These are phyloP conservation scores for Tylopilus plumbeoviolaceoides DNA, from an alignment of 768 basidiomycete species.

Conservation along the genomic window DNA sequence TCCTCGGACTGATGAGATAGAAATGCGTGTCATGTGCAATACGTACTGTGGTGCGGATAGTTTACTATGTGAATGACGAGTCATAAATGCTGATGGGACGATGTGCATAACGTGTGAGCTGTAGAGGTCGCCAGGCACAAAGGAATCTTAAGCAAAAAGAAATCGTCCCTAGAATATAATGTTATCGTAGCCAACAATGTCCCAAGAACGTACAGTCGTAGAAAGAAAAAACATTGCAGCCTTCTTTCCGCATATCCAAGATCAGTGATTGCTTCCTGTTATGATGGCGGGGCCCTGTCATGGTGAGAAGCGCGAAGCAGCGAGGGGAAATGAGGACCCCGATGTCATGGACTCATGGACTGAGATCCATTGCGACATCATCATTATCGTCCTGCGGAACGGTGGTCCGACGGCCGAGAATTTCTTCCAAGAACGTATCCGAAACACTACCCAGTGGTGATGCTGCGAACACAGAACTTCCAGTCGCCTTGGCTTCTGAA, in stretches of 20 bases:
- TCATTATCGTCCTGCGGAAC: constrained; percentile 12
- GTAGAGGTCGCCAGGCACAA: constrained; percentile 11
- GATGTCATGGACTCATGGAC: constrained; percentile 36
- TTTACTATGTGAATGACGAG: constrained; percentile 20
- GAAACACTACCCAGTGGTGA: constrained; percentile 63
- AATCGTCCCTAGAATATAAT: constrained; percentile 33
- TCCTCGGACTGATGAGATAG: constrained; percentile 21
- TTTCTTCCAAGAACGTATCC: constrained; percentile 60
- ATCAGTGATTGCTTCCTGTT: constrained; percentile 6
- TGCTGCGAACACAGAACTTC: constrained; percentile 45
- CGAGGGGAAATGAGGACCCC: background rate
- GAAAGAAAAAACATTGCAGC: constrained; percentile 9
- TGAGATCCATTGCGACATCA: constrained; percentile 38
- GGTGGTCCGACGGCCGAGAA: constrained; percentile 37
- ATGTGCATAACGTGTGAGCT: background rate
- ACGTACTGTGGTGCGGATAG: constrained; percentile 22
- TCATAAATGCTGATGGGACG: constrained; percentile 26
- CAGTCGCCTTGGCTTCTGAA: constrained; percentile 32
- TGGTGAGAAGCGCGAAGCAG: constrained; percentile 3
- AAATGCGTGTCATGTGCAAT: constrained; percentile 30
- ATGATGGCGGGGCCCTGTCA: constrained; percentile 1
- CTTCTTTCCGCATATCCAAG: constrained; percentile 21
- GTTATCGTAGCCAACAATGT: constrained; percentile 33
- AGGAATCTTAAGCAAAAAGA: constrained; percentile 25
- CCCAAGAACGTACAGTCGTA: constrained; percentile 33